A percentile compares a stretch with the other conserved stretches of the same genome.
These are phyloP conservation scores for Wallacemonas sp. DNA, from an alignment of 208 protist species.

Conservation along the genomic window DNA sequence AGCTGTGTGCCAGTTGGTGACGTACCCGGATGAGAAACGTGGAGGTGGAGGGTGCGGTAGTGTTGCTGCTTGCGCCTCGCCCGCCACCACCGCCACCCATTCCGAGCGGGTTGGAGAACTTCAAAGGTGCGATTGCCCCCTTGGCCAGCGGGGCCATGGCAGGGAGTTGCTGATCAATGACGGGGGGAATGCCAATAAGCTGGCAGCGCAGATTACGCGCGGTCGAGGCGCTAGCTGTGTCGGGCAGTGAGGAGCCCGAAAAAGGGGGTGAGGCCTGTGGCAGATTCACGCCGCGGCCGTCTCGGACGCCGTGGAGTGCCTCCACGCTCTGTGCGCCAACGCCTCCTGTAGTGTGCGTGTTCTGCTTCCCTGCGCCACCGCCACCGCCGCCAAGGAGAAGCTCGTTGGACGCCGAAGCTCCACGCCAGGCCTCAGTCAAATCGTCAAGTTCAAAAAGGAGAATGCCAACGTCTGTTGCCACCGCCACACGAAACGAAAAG, in stretches of 20 bases:
- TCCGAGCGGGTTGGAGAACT: constrained; percentile 6
- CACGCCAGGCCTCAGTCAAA: constrained; percentile 30
- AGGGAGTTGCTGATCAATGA: constrained; percentile 8
- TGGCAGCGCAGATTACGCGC: neutral
- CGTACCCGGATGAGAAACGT: constrained; percentile 9
- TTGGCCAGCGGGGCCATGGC: constrained; percentile 9
- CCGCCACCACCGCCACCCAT: no score
- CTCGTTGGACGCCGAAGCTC: constrained; percentile 14
- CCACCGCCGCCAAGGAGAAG: constrained; percentile 7
- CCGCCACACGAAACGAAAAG: constrained; percentile 42
- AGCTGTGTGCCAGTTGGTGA: neutral
- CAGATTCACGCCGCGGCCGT: neutral
- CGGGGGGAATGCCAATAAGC: neutral
- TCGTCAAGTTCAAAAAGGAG: constrained; percentile 56
- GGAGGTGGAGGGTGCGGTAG: neutral
- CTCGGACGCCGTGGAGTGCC: neutral
- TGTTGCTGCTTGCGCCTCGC: neutral
- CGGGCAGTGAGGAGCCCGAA: neutral
- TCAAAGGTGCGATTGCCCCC: neutral
- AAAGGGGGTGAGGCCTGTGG: neutral
- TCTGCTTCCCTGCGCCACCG: neutral
- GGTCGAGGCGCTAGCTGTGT: neutral
- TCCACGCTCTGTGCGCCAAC: neutral
- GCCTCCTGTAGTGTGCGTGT: neutral
- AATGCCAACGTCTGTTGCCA: constrained; percentile 39